Base-by-base conservation (phyloP, 2,329 filamentous ascomycete genomes). In the Madurella fahalii region DNA sequence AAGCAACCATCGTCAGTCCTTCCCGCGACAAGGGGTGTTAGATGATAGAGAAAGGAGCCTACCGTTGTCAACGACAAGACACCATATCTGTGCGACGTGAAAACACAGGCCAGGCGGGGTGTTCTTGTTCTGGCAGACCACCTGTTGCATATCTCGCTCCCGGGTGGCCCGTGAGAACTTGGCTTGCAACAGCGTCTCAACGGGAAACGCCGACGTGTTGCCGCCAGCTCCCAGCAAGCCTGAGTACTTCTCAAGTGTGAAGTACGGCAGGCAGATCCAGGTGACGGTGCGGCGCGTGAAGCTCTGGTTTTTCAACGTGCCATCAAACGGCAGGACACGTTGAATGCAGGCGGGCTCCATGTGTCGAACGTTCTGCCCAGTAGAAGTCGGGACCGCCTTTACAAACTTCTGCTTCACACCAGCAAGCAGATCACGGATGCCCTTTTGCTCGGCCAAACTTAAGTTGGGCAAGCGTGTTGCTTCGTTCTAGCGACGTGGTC, bases 51-150 rank as follows among this genome's bases (percentile, higher is more conserved):
- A 4, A 25, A 7, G 25, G 4, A 16, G 53, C 48, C 52, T 56
- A 77, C 75, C 69, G 43, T 76, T 72, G 40, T 73, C 72, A 1
- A 79, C 56, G 7, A 77, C 64, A 5, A 79, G 58, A 56, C 71
- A 74, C 77, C 77, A 79, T 9, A 77, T 52, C 58, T 79, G 77
- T 1, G 72, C 66, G 43, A 79, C 72, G 52, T 79, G 76, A 52
- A 77, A 78, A 50, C 75, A 79, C 16, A 71, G 61, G 1, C 67
- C 69, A 9, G 65, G 58, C 0, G 67, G 67, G 2, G 66, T 68
- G 40, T 67, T 66, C 1, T 67, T 67, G 13, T 71, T 62, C 50
- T 71, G 69, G 49, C 75, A 72, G 9, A 78, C 71, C 2, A 73
- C 76, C 58, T 79, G 77, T 25, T 71, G 64, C 72, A 77, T 72